phyloP scores from a whole-genome alignment of 2,329 filamentous ascomycete genomes.

The Aspergillus fumigatiaffinis region DNA sequence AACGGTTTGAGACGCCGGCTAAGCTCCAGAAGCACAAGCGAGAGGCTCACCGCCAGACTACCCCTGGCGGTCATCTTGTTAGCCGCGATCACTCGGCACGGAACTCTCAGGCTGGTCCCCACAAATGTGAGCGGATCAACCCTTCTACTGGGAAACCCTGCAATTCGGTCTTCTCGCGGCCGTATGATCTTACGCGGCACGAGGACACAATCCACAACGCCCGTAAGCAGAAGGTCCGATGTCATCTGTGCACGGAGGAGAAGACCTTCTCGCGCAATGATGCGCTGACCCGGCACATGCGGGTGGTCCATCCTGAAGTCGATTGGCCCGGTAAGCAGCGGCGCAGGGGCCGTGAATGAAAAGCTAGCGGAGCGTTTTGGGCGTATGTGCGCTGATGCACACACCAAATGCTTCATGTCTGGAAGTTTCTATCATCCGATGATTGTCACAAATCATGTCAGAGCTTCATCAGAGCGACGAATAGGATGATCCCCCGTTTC shows the following conservation, averaged over 20 bases:
- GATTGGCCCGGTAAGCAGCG: constrained; percentile 69
- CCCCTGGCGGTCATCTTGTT: constrained; percentile 45
- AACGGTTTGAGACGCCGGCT: constrained; percentile 81
- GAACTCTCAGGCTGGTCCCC: constrained; percentile 88
- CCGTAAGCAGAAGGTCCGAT: constrained; percentile 90
- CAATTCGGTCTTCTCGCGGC: constrained; percentile 88
- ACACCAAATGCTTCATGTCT: not conserved
- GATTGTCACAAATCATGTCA: not conserved
- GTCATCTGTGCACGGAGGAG: constrained; percentile 87
- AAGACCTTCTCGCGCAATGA: constrained; percentile 97
- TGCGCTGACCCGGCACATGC: constrained; percentile 88
- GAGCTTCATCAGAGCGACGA: constrained; percentile 3
- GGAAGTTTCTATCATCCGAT: constrained; percentile 1
- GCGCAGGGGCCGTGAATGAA: constrained; percentile 36
- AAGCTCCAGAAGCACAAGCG: constrained; percentile 94
- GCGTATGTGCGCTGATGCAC: constrained; percentile 1
- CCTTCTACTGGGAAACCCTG: constrained; percentile 93
- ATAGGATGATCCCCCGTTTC: constrained; percentile 4
- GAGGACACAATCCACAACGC: constrained; percentile 97
- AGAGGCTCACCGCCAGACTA: constrained; percentile 81
- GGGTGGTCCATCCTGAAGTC: constrained; percentile 87
- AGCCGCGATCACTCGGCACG: constrained; percentile 49
- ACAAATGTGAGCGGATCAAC: constrained; percentile 89
- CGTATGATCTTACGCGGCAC: constrained; percentile 93
- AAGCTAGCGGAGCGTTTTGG: not conserved